These are phyloP conservation scores for Myriangium duriaei DNA, from an alignment of 2,329 filamentous ascomycete genomes.

Conservation along the genomic window DNA sequence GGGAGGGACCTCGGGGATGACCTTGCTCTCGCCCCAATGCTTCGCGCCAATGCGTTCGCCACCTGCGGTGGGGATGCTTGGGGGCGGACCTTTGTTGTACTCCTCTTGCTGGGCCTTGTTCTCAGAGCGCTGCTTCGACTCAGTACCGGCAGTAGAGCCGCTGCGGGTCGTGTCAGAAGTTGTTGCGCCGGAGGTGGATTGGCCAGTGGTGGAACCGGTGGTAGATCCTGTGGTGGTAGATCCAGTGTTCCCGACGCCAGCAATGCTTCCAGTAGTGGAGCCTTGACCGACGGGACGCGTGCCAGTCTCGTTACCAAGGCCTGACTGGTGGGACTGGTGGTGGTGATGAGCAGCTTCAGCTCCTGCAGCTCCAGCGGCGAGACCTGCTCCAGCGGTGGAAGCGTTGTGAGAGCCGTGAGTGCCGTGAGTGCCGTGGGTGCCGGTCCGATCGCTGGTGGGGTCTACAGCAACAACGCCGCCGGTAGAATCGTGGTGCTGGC, in stretches of 20 bases:
- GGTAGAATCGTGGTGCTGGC: neutral
- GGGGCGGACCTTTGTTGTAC: neutral
- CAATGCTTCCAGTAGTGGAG: neutral
- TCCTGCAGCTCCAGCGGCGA: neutral
- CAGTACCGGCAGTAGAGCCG: neutral
- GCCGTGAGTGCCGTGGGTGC: neutral
- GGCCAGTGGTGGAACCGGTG: neutral
- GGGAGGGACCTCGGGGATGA: slow-evolving; percentile 19
- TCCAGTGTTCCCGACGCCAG: neutral
- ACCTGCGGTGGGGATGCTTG: slow-evolving; percentile 21
- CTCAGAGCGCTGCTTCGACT: neutral
- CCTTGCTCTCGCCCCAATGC: slow-evolving; percentile 22
- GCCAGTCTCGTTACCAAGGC: too few relatives aligned
- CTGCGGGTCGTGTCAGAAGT: neutral
- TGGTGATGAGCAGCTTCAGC: neutral
- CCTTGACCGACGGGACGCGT: too few relatives aligned
- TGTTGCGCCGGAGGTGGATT: neutral
- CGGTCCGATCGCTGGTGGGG: neutral
- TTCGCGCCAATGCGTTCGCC: slow-evolving; percentile 20
- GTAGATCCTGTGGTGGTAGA: neutral
- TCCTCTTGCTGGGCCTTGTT: neutral
- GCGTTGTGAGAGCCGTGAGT: neutral
- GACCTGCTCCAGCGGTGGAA: neutral
- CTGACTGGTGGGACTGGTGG: neutral
- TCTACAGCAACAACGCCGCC: neutral